Base-by-base conservation (phyloP, 148 eudicot species). In the Selenicereus undatus region DNA sequence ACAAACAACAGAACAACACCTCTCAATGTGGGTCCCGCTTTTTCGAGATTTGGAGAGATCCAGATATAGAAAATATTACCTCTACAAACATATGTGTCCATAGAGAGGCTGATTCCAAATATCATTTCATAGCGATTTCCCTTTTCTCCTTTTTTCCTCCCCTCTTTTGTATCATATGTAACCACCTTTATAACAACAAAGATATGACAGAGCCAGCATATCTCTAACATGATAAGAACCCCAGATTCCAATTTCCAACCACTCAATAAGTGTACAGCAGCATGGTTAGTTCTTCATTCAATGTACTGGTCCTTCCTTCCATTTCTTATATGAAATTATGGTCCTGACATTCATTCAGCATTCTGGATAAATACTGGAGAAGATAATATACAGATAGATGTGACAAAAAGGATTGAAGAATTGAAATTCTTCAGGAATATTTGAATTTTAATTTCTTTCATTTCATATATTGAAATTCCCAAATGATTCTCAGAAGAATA, bases 141-240 rank as follows among this genome's bases (percentile, higher is more conserved):
- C 52, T 48, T 48, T 11, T 11, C 8, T 48, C 21, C 1, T 18
- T 20, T 18, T 5, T 18, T n/a, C 22, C 62, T 3, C 62, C 22
- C 62, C 16, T 5, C 2, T 20, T 56, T 20, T 18, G 22, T 2
- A 17, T 56, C 0, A 22, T 13, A 5, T 27, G 71, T 66, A 66
- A 66, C 71, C 26, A 66, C 71, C 71, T 27, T 26, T 66, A 66
- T 29, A 26, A 66, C 32, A 66, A 12, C 18, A 66, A 66, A 66
- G 71, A 66, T 66, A 66, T 66, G 35, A 66, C 22, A 66, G 32
- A 64, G 69, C 29, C 4, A 26, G 35, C 71, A 66, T 66, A 66
- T 66, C 71, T 66, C 71, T 11, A 66, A 66, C 9, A 66, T 66
- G 71, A 66, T 66, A 66, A 66, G 71, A 66, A 27, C 26, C 27